A percentile compares a stretch with the other conserved stretches of the same genome.
These are phyloP conservation scores for Chaetomium sp. DNA, from an alignment of 2,329 filamentous ascomycete genomes.

Conservation along the genomic window DNA sequence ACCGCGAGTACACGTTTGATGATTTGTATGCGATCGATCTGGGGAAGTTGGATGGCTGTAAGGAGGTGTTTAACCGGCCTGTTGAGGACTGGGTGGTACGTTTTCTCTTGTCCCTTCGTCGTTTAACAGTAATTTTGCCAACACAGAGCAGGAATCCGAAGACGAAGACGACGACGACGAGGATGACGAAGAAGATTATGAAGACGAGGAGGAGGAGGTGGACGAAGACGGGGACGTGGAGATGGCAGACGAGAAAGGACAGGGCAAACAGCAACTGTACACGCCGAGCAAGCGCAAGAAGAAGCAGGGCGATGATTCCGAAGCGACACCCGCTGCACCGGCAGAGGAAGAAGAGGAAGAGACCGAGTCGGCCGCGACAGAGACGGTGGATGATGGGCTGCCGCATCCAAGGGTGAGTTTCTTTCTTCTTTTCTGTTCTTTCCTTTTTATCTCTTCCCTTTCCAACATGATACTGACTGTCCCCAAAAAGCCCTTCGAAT, in stretches of 20 bases:
- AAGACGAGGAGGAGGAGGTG: conserved; percentile 48
- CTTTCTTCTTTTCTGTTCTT: neutral
- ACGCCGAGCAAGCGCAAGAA: conserved; percentile 55
- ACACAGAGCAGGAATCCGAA: conserved; percentile 46
- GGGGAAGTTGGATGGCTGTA: conserved; percentile 90
- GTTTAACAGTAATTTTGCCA: neutral
- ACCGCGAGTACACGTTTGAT: conserved; percentile 91
- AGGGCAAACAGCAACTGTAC: conserved; percentile 46
- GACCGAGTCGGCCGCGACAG: conserved; percentile 37
- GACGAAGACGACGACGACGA: conserved; percentile 52
- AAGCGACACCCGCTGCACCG: conserved; percentile 19
- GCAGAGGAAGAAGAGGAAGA: conserved; percentile 40
- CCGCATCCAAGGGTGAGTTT: conserved; percentile 57
- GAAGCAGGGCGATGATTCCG: conserved; percentile 35
- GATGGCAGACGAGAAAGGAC: conserved; percentile 42
- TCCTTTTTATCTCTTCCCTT: neutral
- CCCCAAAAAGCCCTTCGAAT: conserved; percentile 70
- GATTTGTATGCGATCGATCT: conserved; percentile 90
- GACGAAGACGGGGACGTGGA: conserved; percentile 47
- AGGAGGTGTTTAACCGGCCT: conserved; percentile 80
- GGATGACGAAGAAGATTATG: conserved; percentile 55
- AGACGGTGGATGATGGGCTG: conserved; percentile 61
- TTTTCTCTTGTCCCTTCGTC: conserved; percentile 8
- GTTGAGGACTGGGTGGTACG: conserved; percentile 76
- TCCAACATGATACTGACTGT: conserved; percentile 1